Conservation (phyloP, 768 basidiomycete genomes). For the Trametes coccinea region DNA sequence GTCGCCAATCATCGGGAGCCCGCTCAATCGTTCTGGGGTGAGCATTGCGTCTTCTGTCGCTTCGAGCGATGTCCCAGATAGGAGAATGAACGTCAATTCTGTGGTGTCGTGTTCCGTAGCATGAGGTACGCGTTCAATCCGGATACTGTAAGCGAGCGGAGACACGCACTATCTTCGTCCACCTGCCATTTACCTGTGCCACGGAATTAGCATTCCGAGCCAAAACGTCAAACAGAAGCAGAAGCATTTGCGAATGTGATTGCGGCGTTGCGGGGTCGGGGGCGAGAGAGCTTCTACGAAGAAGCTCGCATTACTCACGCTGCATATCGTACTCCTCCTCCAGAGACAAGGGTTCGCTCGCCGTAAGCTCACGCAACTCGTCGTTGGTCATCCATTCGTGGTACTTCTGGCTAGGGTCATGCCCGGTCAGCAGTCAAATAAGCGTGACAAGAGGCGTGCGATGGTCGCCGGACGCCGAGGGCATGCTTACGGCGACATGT, state of each 20-base stretch:
- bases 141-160: background rate
- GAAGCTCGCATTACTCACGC: slow-evolving; percentile 43
- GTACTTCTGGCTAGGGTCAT: slow-evolving; percentile 56
- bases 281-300: background rate
- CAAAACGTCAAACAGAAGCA: background rate
- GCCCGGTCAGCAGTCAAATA: background rate
- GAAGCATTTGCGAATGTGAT: background rate
- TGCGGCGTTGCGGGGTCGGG: background rate
- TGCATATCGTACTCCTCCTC: slow-evolving; percentile 92
- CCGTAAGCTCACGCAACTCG: slow-evolving; percentile 72
- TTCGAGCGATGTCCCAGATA: slow-evolving; percentile 42
- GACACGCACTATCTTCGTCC: slow-evolving; percentile 74
- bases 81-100: slow-evolving; percentile 91
- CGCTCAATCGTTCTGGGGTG: slow-evolving; percentile 32
- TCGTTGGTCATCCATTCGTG: slow-evolving; percentile 86
- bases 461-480: background rate
- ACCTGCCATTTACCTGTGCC: slow-evolving; percentile 75
- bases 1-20: slow-evolving; percentile 81
- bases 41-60: slow-evolving; percentile 8
- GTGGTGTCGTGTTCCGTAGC: background rate
- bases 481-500: slow-evolving; percentile 39
- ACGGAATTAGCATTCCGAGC: slow-evolving; percentile 8
- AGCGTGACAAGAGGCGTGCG: background rate
- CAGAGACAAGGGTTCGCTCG: slow-evolving; percentile 78
- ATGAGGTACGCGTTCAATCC: background rate